phyloP scores from a whole-genome alignment of 768 basidiomycete species.

The Boletus pseudopeckii region DNA sequence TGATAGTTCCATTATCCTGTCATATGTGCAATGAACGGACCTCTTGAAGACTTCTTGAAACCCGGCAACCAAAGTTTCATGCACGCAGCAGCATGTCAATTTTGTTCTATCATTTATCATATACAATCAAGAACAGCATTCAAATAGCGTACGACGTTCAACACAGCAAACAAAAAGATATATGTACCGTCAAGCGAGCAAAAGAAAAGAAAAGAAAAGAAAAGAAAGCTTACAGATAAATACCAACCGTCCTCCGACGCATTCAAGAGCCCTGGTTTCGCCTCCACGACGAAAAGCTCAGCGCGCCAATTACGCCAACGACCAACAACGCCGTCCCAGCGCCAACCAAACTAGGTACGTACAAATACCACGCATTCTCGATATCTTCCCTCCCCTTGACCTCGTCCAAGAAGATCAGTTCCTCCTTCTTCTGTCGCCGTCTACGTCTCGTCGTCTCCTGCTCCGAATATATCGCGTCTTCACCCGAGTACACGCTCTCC shows the following conservation, averaged over 20 bases:
- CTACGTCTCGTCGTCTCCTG: slow-evolving; percentile 36
- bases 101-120: too few species aligned
- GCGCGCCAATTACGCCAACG: slow-evolving; percentile 71
- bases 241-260: too few species aligned
- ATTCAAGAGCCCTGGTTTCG: slow-evolving; percentile 58
- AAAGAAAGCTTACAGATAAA: slow-evolving; percentile 6
- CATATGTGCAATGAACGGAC: too few species aligned
- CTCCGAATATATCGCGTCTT: slow-evolving; percentile 29
- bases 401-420: slow-evolving; percentile 44
- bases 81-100: too few species aligned
- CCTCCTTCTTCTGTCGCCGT: slow-evolving; percentile 56
- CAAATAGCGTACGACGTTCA: background rate
- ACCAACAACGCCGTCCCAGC: slow-evolving; percentile 82
- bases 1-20: too few species aligned
- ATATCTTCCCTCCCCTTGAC: slow-evolving; percentile 51
- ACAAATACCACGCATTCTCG: slow-evolving; percentile 76
- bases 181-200: slow-evolving; percentile 5
- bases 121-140: background rate
- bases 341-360: slow-evolving; percentile 74
- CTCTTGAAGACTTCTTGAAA: too few species aligned
- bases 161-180: slow-evolving; percentile 14
- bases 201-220: too few species aligned
- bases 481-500: slow-evolving; percentile 27
- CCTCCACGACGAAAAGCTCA: slow-evolving; percentile 70
- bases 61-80: too few species aligned